Evolutionary conservation across 257 asterid species (phyloP).

Genomic region (Gentiana dahurica): DNA sequence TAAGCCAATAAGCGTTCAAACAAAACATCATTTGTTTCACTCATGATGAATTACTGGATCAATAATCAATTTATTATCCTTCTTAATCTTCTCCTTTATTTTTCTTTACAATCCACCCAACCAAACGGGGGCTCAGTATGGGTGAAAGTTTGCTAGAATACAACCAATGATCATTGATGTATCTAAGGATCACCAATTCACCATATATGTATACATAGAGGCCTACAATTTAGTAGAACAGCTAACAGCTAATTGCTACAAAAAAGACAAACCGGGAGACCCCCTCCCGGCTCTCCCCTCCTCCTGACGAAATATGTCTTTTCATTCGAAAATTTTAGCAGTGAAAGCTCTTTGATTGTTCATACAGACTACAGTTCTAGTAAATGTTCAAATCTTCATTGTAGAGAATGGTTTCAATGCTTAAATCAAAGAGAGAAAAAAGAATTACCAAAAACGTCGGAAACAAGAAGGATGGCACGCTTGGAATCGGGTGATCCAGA

Average conservation of each 20-base stretch:
- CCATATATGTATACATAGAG: too few species aligned
- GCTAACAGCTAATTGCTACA: too few species aligned
- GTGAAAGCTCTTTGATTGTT: background rate
- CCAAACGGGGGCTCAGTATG: too few species aligned
- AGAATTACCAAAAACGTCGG: constrained; percentile 38
- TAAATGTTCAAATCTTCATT: background rate
- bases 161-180: too few species aligned
- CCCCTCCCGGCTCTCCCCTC: background rate
- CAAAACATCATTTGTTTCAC: background rate
- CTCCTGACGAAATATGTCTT: background rate
- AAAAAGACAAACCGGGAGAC: background rate
- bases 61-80: too few species aligned
- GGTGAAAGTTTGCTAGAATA: too few species aligned
- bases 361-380: too few species aligned
- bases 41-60: too few species aligned
- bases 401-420: background rate
- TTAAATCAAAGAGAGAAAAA: background rate
- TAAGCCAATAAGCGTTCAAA: background rate
- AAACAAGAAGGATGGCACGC: constrained; percentile 34
- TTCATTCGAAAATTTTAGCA: background rate
- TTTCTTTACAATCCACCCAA: too few species aligned
- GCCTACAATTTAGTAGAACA: too few species aligned
- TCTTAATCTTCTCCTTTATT: too few species aligned
- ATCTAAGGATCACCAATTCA: too few species aligned
- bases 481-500: constrained; percentile 33